Percentiles rank a stretch among this genome's conserved stretches.
phyloP scores from a whole-genome alignment of 306 rosid species.

The Cicer yamashitae region DNA sequence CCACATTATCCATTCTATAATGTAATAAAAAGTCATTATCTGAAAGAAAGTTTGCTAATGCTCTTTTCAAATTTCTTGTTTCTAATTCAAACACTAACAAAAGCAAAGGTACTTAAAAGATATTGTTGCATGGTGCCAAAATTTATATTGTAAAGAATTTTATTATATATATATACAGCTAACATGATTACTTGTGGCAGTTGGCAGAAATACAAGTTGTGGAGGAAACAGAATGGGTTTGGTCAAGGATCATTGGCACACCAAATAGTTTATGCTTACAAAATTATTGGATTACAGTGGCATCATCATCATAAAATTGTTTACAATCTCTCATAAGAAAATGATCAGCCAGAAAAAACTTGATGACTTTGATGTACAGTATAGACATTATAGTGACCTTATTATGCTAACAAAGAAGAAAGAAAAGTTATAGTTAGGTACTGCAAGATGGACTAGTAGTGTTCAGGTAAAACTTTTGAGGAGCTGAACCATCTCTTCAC shows the following conservation, averaged over 20 bases:
- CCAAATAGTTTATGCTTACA: slow-evolving; percentile 76
- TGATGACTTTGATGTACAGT: slow-evolving; percentile 24
- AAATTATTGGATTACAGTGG: slow-evolving; percentile 69
- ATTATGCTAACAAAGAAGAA: slow-evolving; percentile 30
- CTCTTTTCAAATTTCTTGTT: not conserved
- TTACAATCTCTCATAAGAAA: slow-evolving; percentile 17
- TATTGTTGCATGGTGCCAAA: too few species aligned
- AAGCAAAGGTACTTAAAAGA: too few species aligned
- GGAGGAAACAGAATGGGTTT: slow-evolving; percentile 67
- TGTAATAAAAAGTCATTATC: not conserved
- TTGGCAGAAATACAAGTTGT: slow-evolving; percentile 71
- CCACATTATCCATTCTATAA: slow-evolving; percentile 8
- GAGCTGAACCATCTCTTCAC: slow-evolving; percentile 5
- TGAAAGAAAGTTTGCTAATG: not conserved
- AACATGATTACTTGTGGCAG: slow-evolving; percentile 53
- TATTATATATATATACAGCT: slow-evolving; percentile 23
- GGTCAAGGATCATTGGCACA: slow-evolving; percentile 87
- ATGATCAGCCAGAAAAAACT: slow-evolving; percentile 18
- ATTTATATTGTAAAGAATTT: not conserved
- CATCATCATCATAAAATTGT: slow-evolving; percentile 55
- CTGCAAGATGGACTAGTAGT: not conserved
- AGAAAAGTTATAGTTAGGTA: slow-evolving; percentile 2
- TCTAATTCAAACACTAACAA: too few species aligned
- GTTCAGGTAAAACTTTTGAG: too few species aligned
- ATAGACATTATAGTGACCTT: not conserved